A percentile compares a stretch with the other conserved stretches of the same genome.
Evolutionary conservation across 2,329 filamentous ascomycete genomes (phyloP).

Genomic region (Ophiostoma populinum): DNA sequence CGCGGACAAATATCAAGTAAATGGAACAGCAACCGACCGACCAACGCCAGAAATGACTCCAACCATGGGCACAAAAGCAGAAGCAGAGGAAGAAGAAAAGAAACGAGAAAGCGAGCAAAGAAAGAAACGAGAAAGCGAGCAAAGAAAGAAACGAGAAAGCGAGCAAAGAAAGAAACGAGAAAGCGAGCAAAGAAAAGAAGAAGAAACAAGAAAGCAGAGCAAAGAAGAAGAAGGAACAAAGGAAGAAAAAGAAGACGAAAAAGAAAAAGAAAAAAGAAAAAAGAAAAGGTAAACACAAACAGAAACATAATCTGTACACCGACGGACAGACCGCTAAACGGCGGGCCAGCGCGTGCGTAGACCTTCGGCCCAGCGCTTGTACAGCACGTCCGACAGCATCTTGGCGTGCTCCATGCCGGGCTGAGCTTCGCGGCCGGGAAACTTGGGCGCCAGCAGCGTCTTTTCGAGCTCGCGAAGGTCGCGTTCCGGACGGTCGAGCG

Average conservation of each 20-base stretch:
- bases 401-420: constrained; percentile 86
- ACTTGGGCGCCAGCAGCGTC: constrained; percentile 31
- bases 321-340: no score
- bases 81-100: not conserved
- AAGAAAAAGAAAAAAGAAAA: not conserved
- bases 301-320: no score
- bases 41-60: no score
- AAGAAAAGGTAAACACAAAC: not conserved
- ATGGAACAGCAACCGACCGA: not conserved
- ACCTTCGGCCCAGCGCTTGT: constrained; percentile 77
- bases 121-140: not conserved
- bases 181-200: constrained; percentile 1
- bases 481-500: constrained; percentile 24
- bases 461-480: constrained; percentile 28
- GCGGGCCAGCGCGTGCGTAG: constrained; percentile 31
- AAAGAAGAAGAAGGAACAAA: not conserved
- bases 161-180: constrained; percentile 1
- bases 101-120: not conserved
- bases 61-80: not conserved
- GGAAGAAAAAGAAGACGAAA: not conserved
- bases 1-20: no score
- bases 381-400: constrained; percentile 77
- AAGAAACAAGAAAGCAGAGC: not conserved
- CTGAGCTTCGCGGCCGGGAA: constrained; percentile 33
- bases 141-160: not conserved